Percentiles rank a stretch among this genome's conserved stretches.
Evolutionary conservation across 257 asterid genomes (phyloP).

Genomic region (Solanum corneliomulleri): DNA sequence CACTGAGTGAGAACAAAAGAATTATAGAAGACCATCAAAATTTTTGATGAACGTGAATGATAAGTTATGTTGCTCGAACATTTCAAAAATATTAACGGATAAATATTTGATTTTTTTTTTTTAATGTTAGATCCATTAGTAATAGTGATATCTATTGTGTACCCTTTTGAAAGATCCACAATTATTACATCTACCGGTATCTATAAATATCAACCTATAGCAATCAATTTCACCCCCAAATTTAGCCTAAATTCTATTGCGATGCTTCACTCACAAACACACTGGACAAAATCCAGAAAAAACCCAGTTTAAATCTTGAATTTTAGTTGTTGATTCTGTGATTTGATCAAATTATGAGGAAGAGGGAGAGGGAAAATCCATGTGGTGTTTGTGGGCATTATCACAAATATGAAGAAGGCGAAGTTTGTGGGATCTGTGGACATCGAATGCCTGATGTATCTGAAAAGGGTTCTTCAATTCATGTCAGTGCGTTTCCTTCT

Average conservation of each 20-base stretch:
- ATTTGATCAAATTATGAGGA: conserved; percentile 37
- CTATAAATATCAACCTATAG: not conserved
- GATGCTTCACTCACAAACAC: not conserved
- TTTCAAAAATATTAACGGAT: rapidly evolving
- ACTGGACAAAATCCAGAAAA: not conserved
- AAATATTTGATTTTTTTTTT: no score
- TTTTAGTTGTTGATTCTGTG: not conserved
- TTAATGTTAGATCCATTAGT: no score
- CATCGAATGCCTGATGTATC: conserved; percentile 58
- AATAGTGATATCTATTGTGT: not conserved
- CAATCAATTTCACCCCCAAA: not conserved
- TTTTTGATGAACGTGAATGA: not conserved
- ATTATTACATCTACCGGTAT: not conserved
- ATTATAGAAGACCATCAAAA: not conserved
- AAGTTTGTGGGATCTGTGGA: conserved; percentile 85
- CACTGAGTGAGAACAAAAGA: not conserved
- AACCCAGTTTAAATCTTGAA: not conserved
- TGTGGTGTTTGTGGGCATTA: conserved; percentile 89
- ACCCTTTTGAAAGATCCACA: not conserved
- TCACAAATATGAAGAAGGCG: conserved; percentile 95
- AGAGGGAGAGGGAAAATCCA: conserved; percentile 80
- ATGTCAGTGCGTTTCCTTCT: conserved; percentile 81
- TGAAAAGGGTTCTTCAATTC: conserved; percentile 33
- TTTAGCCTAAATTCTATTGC: not conserved
- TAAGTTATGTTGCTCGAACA: not conserved